Base-by-base conservation (phyloP, 306 rosid species). In the Trichosanthes truncata region DNA sequence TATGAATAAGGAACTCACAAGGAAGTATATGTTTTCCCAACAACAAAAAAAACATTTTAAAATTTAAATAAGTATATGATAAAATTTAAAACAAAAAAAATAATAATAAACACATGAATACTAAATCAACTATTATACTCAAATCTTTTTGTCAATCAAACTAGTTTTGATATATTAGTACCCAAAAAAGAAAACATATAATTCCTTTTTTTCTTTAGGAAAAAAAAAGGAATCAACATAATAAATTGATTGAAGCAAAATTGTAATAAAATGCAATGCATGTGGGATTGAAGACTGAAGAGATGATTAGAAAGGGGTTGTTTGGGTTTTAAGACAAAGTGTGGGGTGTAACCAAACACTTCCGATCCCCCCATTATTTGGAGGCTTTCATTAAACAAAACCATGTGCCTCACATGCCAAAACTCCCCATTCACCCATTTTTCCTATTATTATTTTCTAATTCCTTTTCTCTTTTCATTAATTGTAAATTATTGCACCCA, bases 361-460 rank as follows among this genome's bases (percentile, higher is more conserved):
- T 68, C 31, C 33, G 33, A 29, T 29, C 2, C 52, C 7, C 76
- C 35, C 53, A 71, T 71, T 71, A 71, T 71, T 71, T 71, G 4
- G 8, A 15, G 53, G 2, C 8, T 12, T 23, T 69, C 20, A 69
- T 69, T 43, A 21, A 69, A 69, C 76, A 43, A 41, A 45, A 43
- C 76, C 76, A 71, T 71, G 76, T 71, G 76, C 76, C 76, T 21
- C 76, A 71, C 76, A 71, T 71, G 76, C 52, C 33, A 23, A 71
- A 21, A 11, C 13, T 17, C 76, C 52, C 8, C 26, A n/a, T 1
- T 66, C 74, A 35, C 26, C 4, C 18, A 8, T 69, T 68, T 68
- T 9, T 2, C 40, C n/a, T 11, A 12, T 25, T 26, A 57, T 29
- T 33, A 36, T 33, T 18, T 36, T 65, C 26, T 35, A 36, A 66